Base-by-base conservation (phyloP, 345 rosid species). In the Syzygium grande region DNA sequence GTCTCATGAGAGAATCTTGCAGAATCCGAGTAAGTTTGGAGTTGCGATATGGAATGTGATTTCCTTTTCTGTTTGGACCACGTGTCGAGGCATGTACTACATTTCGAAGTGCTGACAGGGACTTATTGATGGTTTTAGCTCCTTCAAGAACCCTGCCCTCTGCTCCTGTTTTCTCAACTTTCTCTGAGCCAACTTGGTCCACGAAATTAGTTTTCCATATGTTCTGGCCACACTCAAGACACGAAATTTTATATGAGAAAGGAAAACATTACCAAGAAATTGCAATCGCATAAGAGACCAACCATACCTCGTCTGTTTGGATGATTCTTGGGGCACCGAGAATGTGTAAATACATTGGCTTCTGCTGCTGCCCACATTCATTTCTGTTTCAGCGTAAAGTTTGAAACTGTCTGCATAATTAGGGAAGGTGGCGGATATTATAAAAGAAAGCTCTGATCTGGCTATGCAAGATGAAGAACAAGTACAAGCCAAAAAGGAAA, bases 101-200 rank as follows among this genome's bases (percentile, higher is more conserved):
- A 79, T 96, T 97, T 85, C 98, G 97, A 27, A 95, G 91, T 84
- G 96, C 97, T 43, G 99, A 96, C 85, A 97, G 93, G n/a, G 97
- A 97, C 89, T 95, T 95, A 89, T 95, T 94, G 85, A 97, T 96
- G 65, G 94, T 93, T 93, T 96, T 97, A 7, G 97, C 98, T 92
- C 95, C 99, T 92, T 97, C 97, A 87, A 96, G 96, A 92, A 93
- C 92, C 93, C 88, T 94, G 88, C 99, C 98, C 93, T 95, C 99
- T 89, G 98, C 97, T 91, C 99, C 98, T 54, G 96, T 97, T 91
- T 97, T 97, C 90, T 95, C 98, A 29, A 93, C 96, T 89, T 96
- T 96, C 92, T 97, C 98, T 25, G 99, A 96, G 89, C 99, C 99
- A 29, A 97, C 98, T 89, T 95, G 93, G 93, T 97, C 98, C 88